Conservation (phyloP, 208 protist genomes). For the Trypanosoma vivax region DNA sequence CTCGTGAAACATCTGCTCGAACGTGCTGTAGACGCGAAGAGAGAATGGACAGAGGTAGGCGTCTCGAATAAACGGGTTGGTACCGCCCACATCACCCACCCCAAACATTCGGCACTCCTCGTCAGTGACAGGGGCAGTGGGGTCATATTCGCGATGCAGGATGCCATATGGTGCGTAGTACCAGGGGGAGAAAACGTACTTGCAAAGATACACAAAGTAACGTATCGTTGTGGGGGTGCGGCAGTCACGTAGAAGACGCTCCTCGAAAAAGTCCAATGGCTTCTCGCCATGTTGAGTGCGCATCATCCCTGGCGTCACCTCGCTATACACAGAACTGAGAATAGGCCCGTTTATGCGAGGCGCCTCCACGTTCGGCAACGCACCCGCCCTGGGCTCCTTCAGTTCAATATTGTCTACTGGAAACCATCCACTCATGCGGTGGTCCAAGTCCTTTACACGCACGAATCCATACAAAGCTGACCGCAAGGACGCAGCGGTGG, state of each 20-base stretch:
- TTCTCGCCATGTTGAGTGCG: constrained; percentile 49
- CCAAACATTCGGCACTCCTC: not conserved
- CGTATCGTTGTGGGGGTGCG: constrained; percentile 72
- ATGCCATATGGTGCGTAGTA: constrained; percentile 82
- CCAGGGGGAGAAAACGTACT: constrained; percentile 74
- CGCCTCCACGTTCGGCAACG: not conserved
- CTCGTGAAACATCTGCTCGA: constrained; percentile 68
- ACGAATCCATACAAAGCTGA: constrained; percentile 61
- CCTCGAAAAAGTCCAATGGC: constrained; percentile 74
- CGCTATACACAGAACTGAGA: constrained; percentile 54
- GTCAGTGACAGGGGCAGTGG: constrained; percentile 18
- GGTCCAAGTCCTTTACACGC: constrained; percentile 64
- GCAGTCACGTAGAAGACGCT: constrained; percentile 77
- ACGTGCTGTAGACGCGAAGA: constrained; percentile 62
- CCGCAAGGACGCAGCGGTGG: not conserved
- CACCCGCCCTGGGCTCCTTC: constrained; percentile 18
- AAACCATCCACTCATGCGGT: constrained; percentile 77
- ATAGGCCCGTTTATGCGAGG: constrained; percentile 19
- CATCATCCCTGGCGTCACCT: constrained; percentile 73
- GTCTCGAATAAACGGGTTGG: constrained; percentile 70
- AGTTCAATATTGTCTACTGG: constrained; percentile 46
- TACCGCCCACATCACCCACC: not conserved
- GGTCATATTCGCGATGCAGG: constrained; percentile 68
- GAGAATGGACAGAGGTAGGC: constrained; percentile 85
- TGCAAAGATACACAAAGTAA: constrained; percentile 65